Evolutionary conservation across 1,284 basidiomycete species (phyloP).

Genomic region (Tilletiopsis washingtonensis): DNA sequence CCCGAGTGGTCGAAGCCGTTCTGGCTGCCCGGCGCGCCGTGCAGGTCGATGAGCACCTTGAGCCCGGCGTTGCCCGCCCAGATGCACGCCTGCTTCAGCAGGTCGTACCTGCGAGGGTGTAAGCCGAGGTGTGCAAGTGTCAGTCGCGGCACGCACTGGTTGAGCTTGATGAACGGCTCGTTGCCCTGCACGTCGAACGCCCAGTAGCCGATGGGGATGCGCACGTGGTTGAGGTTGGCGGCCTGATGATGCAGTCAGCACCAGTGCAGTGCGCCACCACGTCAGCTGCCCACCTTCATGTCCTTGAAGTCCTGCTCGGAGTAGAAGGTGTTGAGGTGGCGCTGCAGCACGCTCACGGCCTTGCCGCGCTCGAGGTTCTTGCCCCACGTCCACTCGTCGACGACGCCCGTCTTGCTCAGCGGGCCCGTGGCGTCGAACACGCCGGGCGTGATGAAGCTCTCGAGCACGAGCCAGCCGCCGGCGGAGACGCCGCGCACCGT

Average conservation of each 20-base stretch:
- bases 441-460: conserved; percentile 35
- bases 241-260: too few species aligned
- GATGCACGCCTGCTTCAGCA: conserved; percentile 57
- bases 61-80: conserved; percentile 71
- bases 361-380: conserved; percentile 56
- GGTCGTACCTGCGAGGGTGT: too few species aligned
- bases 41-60: conserved; percentile 70
- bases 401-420: conserved; percentile 18
- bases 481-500: conserved; percentile 37
- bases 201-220: conserved; percentile 85
- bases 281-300: conserved; percentile 51
- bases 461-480: conserved; percentile 42
- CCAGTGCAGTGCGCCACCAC: too few species aligned
- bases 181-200: conserved; percentile 73
- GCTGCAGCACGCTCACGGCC: conserved; percentile 23
- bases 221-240: conserved; percentile 67
- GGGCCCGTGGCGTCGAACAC: conserved; percentile 51
- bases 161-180: conserved; percentile 80
- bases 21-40: conserved; percentile 50
- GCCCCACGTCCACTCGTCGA: conserved; percentile 81
- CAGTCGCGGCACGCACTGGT: too few species aligned
- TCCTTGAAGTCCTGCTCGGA: conserved; percentile 65
- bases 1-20: conserved; percentile 56
- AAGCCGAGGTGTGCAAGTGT: too few species aligned
- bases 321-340: conserved; percentile 73